Base-by-base conservation (phyloP, 2,329 filamentous ascomycete genomes). In the Lasiodiplodia sp. region DNA sequence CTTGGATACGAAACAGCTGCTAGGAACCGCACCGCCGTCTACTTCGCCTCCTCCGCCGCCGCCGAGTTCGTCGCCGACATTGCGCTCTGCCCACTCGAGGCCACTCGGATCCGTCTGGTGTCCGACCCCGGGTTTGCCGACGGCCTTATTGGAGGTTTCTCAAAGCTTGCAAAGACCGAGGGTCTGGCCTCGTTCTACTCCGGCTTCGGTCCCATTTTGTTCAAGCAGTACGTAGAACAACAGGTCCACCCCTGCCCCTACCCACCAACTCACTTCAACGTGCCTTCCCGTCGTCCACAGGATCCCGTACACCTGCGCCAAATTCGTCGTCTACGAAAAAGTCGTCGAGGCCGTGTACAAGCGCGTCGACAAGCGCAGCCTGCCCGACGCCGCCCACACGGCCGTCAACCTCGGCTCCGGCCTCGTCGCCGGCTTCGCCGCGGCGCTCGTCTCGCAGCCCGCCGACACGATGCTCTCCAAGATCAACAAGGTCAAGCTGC, bases 281-380 rank as follows among this genome's bases (percentile, higher is more conserved):
- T 28, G 28, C 4, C 28, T 28, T 28, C 28, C 8, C 28, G 28
- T 28, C 28, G 0, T 34, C 7, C 31, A 34, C 72, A 93, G 91
- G 87, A 90, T 96, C 76, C 93, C 93, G 73, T 96, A 96, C 87
- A 96, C 93, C 82, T 94, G 96, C 91, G 86, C 93, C 88, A 96
- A 96, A 87, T 96, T 96, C 86, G 93, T 95, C 82, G 93, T 94
- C 77, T 96, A 89, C 88, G 93, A 96, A 86, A 95, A 95, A 87
- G 91, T 93, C 76, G 85, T 89, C 76, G 93, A 96, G 86, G 77
- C 86, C 74, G 81, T 92, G 84, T 95, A 90, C 87, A 81, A 83
- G 75, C 71, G 78, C 66, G 77, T 91, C 79, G 90, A 93, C 87
- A 95, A 94, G 88, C 83, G 86, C 78, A 86, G 84, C 70, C 82